Evolutionary conservation across 2,329 filamentous ascomycete species (phyloP), one percentile per base, ranked within the genome.

Genomic region (Rugonectria rugulosa): DNA sequence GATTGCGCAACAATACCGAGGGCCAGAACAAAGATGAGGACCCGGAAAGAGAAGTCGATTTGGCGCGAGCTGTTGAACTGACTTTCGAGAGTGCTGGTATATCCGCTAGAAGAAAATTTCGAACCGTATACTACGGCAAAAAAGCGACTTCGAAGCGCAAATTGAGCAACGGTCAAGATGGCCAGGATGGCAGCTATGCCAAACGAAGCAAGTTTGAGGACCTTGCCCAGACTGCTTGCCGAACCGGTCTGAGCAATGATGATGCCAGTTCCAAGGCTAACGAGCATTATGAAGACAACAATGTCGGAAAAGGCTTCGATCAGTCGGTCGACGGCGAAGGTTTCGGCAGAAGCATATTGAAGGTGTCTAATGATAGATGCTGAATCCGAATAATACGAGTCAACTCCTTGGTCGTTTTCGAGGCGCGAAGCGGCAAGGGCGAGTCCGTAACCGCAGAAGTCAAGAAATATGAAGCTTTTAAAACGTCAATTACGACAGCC

Each of bases 211-310:
- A 57, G 12, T 3, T 60, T 63, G 6, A 67, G 20, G 0, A 57
- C 40, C 19, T 58, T 68, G 5, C 58, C 66, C 7, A 43, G 17
- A 1, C 37, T 20, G 1, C 20, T 44, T 6, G 48, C 14, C 0
- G 41, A 43, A 4, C 59, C 61, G 2, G 51, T 48, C 3, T 65
- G 52, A 0, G 57, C 60, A 10, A 65, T 50, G 36, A 57, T 42
- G 31, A 66, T 64, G 8, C 64, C 68, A 2, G 42, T 57, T 17
- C 57, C 56, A 1, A 72, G 47, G 41, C 57, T 52, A 2, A 68
- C 49, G 6, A 72, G 57, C n/a, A 64, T 55, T 8, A 72, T 32
- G 34, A 69, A 61, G 14, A 63, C 19, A 20, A 68, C 40, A 7
- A 67, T 53, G 1, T 69, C 59, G 20, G 48, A 41, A 4, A 63